Conservation (phyloP, 495 filamentous ascomycete species). For the Pseudomonodictys pantanalensis region DNA sequence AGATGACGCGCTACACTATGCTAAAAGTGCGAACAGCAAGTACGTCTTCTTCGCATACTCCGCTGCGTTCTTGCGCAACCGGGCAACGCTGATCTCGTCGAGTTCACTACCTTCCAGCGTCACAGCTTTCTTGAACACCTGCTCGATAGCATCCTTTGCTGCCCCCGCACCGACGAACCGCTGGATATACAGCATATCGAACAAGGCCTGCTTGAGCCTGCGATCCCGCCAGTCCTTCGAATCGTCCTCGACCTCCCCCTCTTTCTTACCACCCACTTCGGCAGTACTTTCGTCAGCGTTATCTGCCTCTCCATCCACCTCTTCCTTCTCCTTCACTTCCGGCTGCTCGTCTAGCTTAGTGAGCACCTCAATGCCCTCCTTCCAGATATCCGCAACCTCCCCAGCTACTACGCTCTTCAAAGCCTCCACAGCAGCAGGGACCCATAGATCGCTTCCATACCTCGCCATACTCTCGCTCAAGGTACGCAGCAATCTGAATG, state of each 20-base stretch:
- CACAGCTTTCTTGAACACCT: conserved; percentile 9
- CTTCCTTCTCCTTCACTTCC: background rate
- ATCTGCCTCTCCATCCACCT: conserved; percentile 23
- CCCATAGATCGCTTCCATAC: conserved; percentile 80
- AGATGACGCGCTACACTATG: no score
- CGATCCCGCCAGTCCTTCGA: no score
- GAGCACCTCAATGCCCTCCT: background rate
- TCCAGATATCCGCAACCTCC: conserved; percentile 8
- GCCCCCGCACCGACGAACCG: conserved; percentile 3
- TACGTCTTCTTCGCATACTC: conserved; percentile 44
- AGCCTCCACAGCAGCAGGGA: conserved; percentile 58
- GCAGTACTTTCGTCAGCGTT: no score
- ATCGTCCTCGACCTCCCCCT: no score
- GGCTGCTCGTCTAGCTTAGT: background rate
- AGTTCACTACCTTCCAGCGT: no score
- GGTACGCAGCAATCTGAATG: conserved; percentile 70
- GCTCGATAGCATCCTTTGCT: background rate
- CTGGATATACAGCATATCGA: conserved; percentile 70
- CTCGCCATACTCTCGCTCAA: conserved; percentile 64
- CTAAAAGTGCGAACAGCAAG: conserved; percentile 38
- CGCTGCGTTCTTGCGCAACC: conserved; percentile 35
- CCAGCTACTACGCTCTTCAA: conserved; percentile 57
- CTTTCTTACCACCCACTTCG: background rate
- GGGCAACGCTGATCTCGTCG: conserved; percentile 21
- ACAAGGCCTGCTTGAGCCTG: conserved; percentile 66